phyloP scores from a whole-genome alignment of 2,329 filamentous ascomycete species.

The Volutella citrinella region DNA sequence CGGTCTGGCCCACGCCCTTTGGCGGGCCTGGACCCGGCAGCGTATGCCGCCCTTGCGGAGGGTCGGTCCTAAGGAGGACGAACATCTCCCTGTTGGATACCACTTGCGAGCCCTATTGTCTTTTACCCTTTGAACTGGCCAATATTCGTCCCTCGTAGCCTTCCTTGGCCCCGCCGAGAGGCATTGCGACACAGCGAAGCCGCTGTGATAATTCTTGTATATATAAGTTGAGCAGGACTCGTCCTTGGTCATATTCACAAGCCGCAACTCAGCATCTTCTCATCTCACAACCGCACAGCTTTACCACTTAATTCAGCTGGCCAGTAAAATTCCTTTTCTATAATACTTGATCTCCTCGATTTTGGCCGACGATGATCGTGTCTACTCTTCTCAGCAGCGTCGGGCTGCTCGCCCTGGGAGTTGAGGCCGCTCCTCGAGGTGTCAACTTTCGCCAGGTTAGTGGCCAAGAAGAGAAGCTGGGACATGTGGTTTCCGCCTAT shows the following conservation, averaged over 20 bases:
- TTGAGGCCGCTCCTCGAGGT: constrained; percentile 24
- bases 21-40: no score
- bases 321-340: constrained; percentile 4
- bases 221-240: constrained; percentile 18
- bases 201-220: no score
- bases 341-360: constrained; percentile 1
- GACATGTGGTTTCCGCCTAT: no score
- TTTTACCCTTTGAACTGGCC: constrained; percentile 11
- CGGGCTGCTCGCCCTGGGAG: constrained; percentile 23
- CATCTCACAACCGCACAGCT: constrained; percentile 5
- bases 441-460: constrained; percentile 15
- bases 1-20: no score
- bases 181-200: no score
- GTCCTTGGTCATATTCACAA: constrained; percentile 9
- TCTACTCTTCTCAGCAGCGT: constrained; percentile 20
- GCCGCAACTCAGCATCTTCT: constrained; percentile 20
- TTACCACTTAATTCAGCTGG: constrained; percentile 13
- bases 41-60: no score
- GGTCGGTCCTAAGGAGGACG: no score
- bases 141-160: constrained; percentile 19
- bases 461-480: no score
- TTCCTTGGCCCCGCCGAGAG: constrained; percentile 5
- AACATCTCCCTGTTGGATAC: constrained; percentile 14
- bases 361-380: constrained; percentile 20
- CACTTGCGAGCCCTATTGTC: no score